Evolutionary conservation across 148 eudicot genomes (phyloP).

Genomic region (Camellia japonica): DNA sequence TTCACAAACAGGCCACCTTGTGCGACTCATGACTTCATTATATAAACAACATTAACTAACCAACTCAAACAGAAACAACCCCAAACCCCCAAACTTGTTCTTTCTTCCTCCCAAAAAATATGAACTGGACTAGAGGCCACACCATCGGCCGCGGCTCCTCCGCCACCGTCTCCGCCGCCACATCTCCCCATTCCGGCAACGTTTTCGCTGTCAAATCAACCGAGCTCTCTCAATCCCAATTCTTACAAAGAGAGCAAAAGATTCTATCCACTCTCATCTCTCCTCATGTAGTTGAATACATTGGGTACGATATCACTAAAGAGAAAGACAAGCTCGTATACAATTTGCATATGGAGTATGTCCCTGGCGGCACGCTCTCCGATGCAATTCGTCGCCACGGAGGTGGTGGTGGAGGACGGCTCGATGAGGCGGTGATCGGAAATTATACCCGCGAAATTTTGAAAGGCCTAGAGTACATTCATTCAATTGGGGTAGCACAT

Average conservation of each 20-base stretch:
- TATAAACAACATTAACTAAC: not conserved
- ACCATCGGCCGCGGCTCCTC: slow-evolving; percentile 52
- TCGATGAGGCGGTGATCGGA: slow-evolving; percentile 29
- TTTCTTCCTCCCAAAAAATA: slow-evolving; percentile 13
- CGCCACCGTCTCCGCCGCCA: slow-evolving; percentile 51
- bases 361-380: slow-evolving; percentile 38
- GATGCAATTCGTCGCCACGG: slow-evolving; percentile 27
- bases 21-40: not conserved
- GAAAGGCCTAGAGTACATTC: slow-evolving; percentile 47
- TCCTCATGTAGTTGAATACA: slow-evolving; percentile 45
- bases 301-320: slow-evolving; percentile 34
- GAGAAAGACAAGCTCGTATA: slow-evolving; percentile 30
- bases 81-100: not conserved
- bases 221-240: slow-evolving; percentile 27
- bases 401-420: slow-evolving; percentile 21
- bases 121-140: slow-evolving; percentile 63
- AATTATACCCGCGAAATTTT: slow-evolving; percentile 36
- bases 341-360: slow-evolving; percentile 51
- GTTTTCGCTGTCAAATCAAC: slow-evolving; percentile 51
- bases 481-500: slow-evolving; percentile 50
- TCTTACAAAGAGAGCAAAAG: slow-evolving; percentile 41
- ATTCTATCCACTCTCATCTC: slow-evolving; percentile 31
- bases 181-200: slow-evolving; percentile 26
- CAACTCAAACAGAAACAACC: not conserved
- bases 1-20: not conserved